phyloP scores from a whole-genome alignment of 352 stramenopile species.

The Phytophthora sp. region DNA sequence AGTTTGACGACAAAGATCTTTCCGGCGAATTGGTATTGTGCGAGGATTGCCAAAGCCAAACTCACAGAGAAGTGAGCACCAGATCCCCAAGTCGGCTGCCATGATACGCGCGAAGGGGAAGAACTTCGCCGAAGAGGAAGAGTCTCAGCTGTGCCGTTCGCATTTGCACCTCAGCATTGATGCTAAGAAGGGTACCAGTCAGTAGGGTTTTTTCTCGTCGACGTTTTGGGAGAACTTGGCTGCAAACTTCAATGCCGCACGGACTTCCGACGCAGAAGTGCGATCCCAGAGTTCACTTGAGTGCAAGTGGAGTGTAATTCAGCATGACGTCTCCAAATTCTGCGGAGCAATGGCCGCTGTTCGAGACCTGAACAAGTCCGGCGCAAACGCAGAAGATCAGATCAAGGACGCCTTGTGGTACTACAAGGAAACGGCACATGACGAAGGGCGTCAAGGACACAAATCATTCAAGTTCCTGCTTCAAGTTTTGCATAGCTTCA shows the following conservation, averaged over 20 bases:
- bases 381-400: neutral
- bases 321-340: neutral
- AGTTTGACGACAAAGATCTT: no score
- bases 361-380: neutral
- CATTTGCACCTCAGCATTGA: neutral
- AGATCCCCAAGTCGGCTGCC: no score
- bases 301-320: neutral
- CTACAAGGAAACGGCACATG: neutral
- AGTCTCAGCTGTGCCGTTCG: neutral
- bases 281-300: neutral
- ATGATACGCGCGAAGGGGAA: no score
- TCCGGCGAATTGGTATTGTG: no score
- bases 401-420: neutral
- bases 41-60: no score
- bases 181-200: neutral
- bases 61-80: no score
- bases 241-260: neutral
- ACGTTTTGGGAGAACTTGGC: neutral
- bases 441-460: neutral
- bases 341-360: neutral
- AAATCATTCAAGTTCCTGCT: conserved; percentile 2
- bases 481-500: conserved; percentile 13
- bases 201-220: neutral
- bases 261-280: neutral
- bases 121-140: no score